These are phyloP conservation scores for Fusarium subglutinans DNA, from an alignment of 2,329 filamentous ascomycete genomes.

Conservation along the genomic window DNA sequence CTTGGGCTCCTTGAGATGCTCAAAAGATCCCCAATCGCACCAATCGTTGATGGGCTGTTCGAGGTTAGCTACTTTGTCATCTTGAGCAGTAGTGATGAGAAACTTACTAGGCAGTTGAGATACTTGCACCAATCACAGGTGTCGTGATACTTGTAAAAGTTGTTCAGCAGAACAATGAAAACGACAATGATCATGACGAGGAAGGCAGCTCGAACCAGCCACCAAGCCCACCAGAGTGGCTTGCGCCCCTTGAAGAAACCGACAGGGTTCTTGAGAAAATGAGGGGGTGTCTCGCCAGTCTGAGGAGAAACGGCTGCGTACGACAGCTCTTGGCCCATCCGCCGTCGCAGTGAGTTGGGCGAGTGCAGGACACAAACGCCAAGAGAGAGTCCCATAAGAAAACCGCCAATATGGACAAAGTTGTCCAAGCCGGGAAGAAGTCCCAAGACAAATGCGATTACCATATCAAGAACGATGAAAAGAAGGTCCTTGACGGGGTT, in stretches of 20 bases:
- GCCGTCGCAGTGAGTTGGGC: slow-evolving; percentile 79
- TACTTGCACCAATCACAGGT: slow-evolving; percentile 95
- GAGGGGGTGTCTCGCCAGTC: slow-evolving; percentile 57
- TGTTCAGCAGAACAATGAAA: slow-evolving; percentile 87
- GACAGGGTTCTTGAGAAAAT: slow-evolving; percentile 69
- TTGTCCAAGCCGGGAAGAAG: slow-evolving; percentile 94
- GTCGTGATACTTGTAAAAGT: slow-evolving; percentile 82
- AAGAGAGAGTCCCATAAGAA: slow-evolving; percentile 88
- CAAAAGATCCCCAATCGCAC: slow-evolving; percentile 64
- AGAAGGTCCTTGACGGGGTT: slow-evolving; percentile 84
- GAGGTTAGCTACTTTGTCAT: slow-evolving; percentile 35
- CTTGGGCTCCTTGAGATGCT: slow-evolving; percentile 21
- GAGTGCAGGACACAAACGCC: slow-evolving; percentile 90
- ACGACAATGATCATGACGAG: slow-evolving; percentile 83
- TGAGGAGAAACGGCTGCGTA: slow-evolving; percentile 74
- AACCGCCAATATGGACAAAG: slow-evolving; percentile 96
- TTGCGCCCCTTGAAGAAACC: slow-evolving; percentile 94
- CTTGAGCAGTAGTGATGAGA: neutral
- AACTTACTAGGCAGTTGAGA: slow-evolving; percentile 87
- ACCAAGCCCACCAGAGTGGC: slow-evolving; percentile 97
- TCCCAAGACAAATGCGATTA: slow-evolving; percentile 91
- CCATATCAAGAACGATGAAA: slow-evolving; percentile 85
- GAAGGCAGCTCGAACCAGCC: slow-evolving; percentile 82
- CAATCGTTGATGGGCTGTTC: slow-evolving; percentile 70
- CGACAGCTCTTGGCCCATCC: slow-evolving; percentile 75